phyloP scores from a whole-genome alignment of 2,329 filamentous ascomycete species.

The Fusarium proliferatum region DNA sequence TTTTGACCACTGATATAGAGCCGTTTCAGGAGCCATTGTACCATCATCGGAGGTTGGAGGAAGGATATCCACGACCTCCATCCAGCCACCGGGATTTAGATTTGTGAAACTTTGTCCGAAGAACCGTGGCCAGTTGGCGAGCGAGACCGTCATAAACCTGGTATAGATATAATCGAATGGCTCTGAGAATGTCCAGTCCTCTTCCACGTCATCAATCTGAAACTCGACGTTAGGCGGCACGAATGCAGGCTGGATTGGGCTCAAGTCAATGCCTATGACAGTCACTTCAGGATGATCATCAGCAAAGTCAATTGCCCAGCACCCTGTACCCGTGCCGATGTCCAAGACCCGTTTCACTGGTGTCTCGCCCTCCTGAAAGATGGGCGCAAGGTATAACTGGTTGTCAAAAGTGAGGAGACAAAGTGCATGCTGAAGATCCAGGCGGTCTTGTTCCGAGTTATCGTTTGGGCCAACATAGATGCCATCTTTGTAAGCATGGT shows the following conservation, averaged over 20 bases:
- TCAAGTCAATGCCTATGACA: slow-evolving; percentile 36
- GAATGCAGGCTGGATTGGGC: slow-evolving; percentile 32
- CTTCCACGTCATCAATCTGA: slow-evolving; percentile 42
- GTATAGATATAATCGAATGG: slow-evolving; percentile 42
- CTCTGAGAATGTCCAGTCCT: slow-evolving; percentile 37
- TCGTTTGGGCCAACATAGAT: slow-evolving; percentile 22
- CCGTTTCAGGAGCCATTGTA: slow-evolving; percentile 20
- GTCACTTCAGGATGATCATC: slow-evolving; percentile 28
- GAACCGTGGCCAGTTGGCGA: slow-evolving; percentile 35
- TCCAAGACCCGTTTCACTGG: slow-evolving; percentile 36
- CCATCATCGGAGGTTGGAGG: slow-evolving; percentile 11
- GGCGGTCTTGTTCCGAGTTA: slow-evolving; percentile 18
- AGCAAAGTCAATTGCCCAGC: slow-evolving; percentile 44
- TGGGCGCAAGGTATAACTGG: slow-evolving; percentile 36
- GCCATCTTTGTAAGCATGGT: slow-evolving; percentile 44
- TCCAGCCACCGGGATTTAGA: slow-evolving; percentile 38
- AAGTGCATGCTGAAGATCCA: slow-evolving; percentile 37
- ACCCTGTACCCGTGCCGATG: slow-evolving; percentile 41
- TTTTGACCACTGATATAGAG: slow-evolving; percentile 36
- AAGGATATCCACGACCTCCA: slow-evolving; percentile 40
- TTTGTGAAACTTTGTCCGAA: slow-evolving; percentile 34
- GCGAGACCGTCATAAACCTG: slow-evolving; percentile 34
- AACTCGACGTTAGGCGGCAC: slow-evolving; percentile 42
- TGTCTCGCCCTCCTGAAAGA: background rate
- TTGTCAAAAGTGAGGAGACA: slow-evolving; percentile 44